A percentile compares a stretch with the other conserved stretches of the same genome.
phyloP scores from a whole-genome alignment of 176 grass and related monocot genomes.

The Cocos nucifera region DNA sequence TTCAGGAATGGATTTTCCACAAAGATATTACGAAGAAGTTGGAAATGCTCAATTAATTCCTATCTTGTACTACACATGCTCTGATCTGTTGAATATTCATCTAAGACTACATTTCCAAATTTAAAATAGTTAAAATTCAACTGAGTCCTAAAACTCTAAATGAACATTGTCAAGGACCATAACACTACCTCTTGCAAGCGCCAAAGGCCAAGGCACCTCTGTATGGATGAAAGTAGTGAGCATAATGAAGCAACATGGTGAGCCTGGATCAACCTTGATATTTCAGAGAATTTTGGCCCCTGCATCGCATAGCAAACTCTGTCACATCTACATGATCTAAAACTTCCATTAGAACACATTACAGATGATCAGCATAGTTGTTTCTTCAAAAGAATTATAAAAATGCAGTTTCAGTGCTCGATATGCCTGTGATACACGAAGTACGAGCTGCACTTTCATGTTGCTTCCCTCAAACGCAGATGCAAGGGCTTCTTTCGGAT shows the following conservation, averaged over 20 bases:
- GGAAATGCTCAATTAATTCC: no score
- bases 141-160: no score
- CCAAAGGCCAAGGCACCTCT: slow-evolving; percentile 64
- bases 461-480: slow-evolving; percentile 52
- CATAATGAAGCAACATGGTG: slow-evolving; percentile 53
- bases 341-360: no score
- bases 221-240: slow-evolving; percentile 57
- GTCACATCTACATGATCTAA: no score
- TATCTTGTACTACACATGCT: no score
- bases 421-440: slow-evolving; percentile 58
- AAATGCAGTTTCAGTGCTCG: no score
- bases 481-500: slow-evolving; percentile 64
- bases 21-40: no score
- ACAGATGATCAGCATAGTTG: no score
- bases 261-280: slow-evolving; percentile 42
- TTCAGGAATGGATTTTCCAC: no score
- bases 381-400: slow-evolving; percentile 11
- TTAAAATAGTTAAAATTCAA: no score
- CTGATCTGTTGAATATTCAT: no score
- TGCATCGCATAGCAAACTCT: slow-evolving; percentile 26
- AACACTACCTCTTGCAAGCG: slow-evolving; percentile 60
- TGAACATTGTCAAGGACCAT: background rate
- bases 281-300: slow-evolving; percentile 66
- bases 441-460: slow-evolving; percentile 46
- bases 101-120: no score